Percentiles rank a stretch among this genome's conserved stretches.
phyloP scores from a whole-genome alignment of 225 moss, liverwort and hornwort species.

The Neckera pumila region DNA sequence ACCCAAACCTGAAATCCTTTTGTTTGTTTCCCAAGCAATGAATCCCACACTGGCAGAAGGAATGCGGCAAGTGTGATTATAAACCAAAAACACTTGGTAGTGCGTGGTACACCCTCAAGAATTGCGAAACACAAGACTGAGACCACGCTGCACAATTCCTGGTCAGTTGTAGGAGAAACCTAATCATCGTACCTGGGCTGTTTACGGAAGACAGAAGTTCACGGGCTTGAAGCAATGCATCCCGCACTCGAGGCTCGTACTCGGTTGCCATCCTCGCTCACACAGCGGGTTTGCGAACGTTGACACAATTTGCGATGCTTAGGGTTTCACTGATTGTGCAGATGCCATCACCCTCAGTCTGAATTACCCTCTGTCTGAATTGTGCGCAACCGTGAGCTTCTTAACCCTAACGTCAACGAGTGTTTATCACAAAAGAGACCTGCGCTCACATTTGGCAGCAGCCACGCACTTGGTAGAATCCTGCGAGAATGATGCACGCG shows the following conservation, averaged over 20 bases:
- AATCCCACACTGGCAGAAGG: neutral
- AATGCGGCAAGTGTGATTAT: neutral
- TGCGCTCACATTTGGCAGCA: neutral
- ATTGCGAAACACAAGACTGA: neutral
- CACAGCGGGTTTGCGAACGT: neutral
- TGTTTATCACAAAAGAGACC: neutral
- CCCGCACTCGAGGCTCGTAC: constrained; percentile 13
- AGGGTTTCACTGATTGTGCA: neutral
- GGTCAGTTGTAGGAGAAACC: neutral
- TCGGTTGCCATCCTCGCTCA: constrained; percentile 11
- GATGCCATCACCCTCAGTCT: neutral
- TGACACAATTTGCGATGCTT: neutral
- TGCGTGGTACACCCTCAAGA: neutral
- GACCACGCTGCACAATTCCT: neutral
- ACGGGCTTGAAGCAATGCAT: constrained; percentile 28
- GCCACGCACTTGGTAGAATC: neutral
- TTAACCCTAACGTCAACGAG: neutral
- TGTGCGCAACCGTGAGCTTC: neutral
- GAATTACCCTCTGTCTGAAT: neutral
- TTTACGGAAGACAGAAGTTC: constrained; percentile 16
- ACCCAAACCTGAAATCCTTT: neutral
- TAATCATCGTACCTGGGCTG: constrained; percentile 8
- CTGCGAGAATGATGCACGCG: neutral
- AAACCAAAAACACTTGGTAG: neutral
- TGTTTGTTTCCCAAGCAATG: neutral